Percentiles rank a stretch among this genome's conserved stretches.
phyloP scores from a whole-genome alignment of 495 filamentous ascomycete genomes.

The Aspergillus cristatus region DNA sequence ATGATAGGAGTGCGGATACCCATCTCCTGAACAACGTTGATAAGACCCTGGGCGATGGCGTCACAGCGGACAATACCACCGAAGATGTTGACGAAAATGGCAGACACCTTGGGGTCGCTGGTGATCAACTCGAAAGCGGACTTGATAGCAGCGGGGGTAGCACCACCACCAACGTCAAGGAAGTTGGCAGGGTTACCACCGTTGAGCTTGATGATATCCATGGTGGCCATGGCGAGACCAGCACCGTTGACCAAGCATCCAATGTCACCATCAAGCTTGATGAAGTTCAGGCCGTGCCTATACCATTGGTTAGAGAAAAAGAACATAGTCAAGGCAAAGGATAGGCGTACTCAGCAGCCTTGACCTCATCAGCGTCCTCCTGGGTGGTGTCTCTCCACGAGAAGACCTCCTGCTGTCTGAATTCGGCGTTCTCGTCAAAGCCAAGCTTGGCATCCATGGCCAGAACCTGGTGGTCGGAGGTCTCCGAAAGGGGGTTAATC shows the following conservation, averaged over 20 bases:
- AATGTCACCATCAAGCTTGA: conserved; percentile 99
- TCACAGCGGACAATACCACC: conserved; percentile 98
- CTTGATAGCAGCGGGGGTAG: conserved; percentile 92
- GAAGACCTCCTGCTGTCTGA: conserved; percentile 94
- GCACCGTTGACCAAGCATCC: conserved; percentile 98
- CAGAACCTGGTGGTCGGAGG: conserved; percentile 91
- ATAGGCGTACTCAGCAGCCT: conserved; percentile 76
- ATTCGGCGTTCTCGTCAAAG: conserved; percentile 98
- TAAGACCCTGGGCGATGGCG: conserved; percentile 92
- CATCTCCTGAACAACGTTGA: conserved; percentile 87
- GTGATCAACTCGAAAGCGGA: conserved; percentile 97
- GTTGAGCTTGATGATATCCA: conserved; percentile 99
- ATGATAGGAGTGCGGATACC: conserved; percentile 93
- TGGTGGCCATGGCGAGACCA: conserved; percentile 98
- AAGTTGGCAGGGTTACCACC: conserved; percentile 95
- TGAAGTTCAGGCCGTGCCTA: conserved; percentile 86
- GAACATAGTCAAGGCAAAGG: background rate
- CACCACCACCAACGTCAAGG: conserved; percentile 95
- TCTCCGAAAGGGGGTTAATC: conserved; percentile 97
- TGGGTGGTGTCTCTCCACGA: conserved; percentile 86
- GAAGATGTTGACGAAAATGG: conserved; percentile 99
- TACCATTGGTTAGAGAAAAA: conserved; percentile 11
- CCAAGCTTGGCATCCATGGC: conserved; percentile 98
- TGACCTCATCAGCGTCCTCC: conserved; percentile 96
- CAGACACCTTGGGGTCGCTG: conserved; percentile 93